A percentile compares a stretch with the other conserved stretches of the same genome.
These are phyloP conservation scores for Mucor ambiguus DNA, from an alignment of 371 early-diverging fungal species.

Conservation along the genomic window DNA sequence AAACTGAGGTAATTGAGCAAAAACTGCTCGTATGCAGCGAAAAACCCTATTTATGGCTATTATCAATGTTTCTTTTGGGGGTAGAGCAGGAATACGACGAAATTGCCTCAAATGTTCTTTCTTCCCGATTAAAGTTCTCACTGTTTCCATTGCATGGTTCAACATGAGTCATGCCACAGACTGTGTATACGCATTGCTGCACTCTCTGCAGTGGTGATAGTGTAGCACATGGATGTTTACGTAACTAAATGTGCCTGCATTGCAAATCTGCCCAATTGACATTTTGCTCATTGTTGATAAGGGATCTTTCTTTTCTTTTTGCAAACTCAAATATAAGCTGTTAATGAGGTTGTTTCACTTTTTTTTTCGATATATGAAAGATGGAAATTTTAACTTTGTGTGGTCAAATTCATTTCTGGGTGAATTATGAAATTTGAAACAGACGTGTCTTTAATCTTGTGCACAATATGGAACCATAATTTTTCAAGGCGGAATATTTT, in stretches of 20 bases:
- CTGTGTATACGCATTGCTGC: neutral
- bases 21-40: neutral
- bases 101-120: neutral
- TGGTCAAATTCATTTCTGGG: neutral
- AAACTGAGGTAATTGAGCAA: slow-evolving; percentile 1
- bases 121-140: neutral
- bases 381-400: neutral
- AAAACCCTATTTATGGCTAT: neutral
- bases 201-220: neutral
- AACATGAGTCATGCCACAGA: neutral
- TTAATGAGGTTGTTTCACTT: neutral
- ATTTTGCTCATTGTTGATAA: neutral
- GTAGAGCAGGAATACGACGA: neutral
- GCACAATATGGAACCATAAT: neutral
- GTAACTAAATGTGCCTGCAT: neutral
- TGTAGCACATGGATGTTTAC: neutral
- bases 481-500: neutral
- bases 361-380: neutral
- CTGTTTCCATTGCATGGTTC: neutral
- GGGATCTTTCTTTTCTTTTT: neutral
- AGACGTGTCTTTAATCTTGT: neutral
- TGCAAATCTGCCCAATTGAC: neutral
- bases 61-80: neutral
- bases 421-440: neutral
- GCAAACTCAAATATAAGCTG: neutral